phyloP scores from a whole-genome alignment of 441 rosid species.

The Pelargonium exstipulatum region DNA sequence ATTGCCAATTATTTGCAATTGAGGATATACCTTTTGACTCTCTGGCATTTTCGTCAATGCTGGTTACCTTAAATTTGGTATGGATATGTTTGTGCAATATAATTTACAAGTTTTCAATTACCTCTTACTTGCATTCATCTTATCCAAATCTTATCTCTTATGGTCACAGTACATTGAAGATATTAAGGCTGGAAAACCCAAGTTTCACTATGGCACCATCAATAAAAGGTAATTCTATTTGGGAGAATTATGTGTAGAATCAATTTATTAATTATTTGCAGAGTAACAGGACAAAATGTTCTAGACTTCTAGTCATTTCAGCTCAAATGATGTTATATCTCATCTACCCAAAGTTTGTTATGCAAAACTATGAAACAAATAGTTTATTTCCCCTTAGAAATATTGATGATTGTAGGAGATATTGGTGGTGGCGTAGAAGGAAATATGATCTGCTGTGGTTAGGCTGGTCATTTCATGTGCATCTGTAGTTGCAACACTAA shows the following conservation, averaged over 20 bases:
- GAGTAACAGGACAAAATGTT: no score
- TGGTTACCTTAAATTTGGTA: conserved; percentile 77
- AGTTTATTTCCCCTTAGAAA: background rate
- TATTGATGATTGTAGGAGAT: background rate
- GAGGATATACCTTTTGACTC: conserved; percentile 89
- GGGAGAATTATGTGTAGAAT: background rate
- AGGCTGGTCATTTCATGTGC: no score
- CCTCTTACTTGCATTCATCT: background rate
- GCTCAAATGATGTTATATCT: background rate
- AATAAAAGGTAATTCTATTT: conserved; percentile 57
- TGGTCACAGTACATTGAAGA: conserved; percentile 71
- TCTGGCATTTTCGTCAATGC: conserved; percentile 85
- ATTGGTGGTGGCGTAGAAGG: no score
- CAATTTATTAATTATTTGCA: background rate
- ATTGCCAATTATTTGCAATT: conserved; percentile 68
- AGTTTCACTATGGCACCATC: background rate
- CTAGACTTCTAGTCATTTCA: background rate
- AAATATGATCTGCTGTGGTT: no score
- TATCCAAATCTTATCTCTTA: conserved; percentile 13
- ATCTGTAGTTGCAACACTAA: no score
- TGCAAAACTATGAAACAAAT: background rate
- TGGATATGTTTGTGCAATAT: conserved; percentile 19
- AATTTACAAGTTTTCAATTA: conserved; percentile 4
- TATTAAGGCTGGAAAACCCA: conserved; percentile 1
- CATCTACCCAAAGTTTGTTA: background rate